Conservation (phyloP, 2,329 filamentous ascomycete species). For the Grosmannia huntii region DNA sequence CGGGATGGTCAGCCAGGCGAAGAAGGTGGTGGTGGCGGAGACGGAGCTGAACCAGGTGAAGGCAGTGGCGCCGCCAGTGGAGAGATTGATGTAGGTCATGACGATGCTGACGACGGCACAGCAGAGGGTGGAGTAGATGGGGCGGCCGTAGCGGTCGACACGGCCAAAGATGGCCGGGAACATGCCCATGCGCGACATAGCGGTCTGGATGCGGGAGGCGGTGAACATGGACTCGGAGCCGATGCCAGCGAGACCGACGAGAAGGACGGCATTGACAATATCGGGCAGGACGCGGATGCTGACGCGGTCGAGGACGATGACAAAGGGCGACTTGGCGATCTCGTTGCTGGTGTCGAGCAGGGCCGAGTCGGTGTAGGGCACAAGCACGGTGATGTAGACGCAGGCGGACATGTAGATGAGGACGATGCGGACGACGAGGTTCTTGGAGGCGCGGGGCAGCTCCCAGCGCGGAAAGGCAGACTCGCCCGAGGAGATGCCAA, state of each 20-base stretch:
- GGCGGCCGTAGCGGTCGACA: constrained; percentile 6
- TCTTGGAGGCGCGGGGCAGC: constrained; percentile 9
- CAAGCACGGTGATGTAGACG: constrained; percentile 9
- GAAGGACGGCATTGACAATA: constrained; percentile 42
- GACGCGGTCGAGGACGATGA: constrained; percentile 23
- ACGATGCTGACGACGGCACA: constrained; percentile 5
- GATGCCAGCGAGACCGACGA: constrained; percentile 13
- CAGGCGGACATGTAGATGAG: constrained; percentile 10
- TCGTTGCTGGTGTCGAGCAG: constrained; percentile 7
- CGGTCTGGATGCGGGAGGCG: constrained; percentile 9
- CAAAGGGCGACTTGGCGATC: constrained; percentile 25
- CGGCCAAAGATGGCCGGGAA: constrained; percentile 8
- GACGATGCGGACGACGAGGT: constrained; percentile 10
- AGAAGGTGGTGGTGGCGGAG: constrained; percentile 8
- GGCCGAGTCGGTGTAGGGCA: constrained; percentile 7
- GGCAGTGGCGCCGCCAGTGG: constrained; percentile 5
- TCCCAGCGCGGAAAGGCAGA: constrained; percentile 11
- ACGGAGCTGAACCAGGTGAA: constrained; percentile 9
- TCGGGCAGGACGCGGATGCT: constrained; percentile 39
- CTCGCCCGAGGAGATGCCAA: constrained; percentile 41
- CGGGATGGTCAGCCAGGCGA: constrained; percentile 10
- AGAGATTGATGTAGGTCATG: constrained; percentile 11
- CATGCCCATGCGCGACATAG: constrained; percentile 10
- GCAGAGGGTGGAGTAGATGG: constrained; percentile 4
- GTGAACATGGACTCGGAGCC: constrained; percentile 10